Base-by-base conservation (phyloP, 768 basidiomycete genomes). In the Leccinum rimulosum region DNA sequence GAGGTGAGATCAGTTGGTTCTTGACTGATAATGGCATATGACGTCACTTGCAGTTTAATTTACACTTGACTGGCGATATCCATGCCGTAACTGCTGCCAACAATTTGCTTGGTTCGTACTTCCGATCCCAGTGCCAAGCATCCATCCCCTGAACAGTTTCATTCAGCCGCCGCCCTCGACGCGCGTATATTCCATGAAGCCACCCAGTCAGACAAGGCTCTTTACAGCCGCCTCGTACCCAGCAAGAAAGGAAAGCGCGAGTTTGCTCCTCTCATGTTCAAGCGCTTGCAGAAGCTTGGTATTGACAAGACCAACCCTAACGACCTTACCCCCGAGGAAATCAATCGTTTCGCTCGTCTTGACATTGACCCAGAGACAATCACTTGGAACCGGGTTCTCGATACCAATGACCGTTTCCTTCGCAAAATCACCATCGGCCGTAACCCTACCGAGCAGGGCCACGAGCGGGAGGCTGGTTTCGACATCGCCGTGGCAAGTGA, bases 401-500 rank as follows among this genome's bases (percentile, higher is more conserved):
- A 99, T 72, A 92, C 90, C 63, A 98, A 99, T 74, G 96, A 99
- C 73, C 87, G 96, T 56, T 98, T 95, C 83, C 79, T 99, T 64
- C 91, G 96, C 58, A 93, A 90, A 75, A 88, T 98, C 69, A 93
- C 91, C 35, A 81, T 98, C 55, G 96, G 96, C n/a, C 91, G 91
- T 63, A 89, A 88, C 57, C 65, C 88, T 8, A 95, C 95, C 6
- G 96, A 99, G 74, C 80, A 93, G 72, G 95, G 95, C 17, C 87
- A 89, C 65, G 88, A 90, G 59, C 87, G 97, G 57, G 86, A 87
- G 59, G 87, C 96, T 47, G 95, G 93, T 19, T 98, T 97, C 72
- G 96, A 99, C 73, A 99, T 98, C 62, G 84, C 96, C 50, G 96
- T 99, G 50, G 96, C 95, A 15, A 95, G 93, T 69, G 96, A 99